Conservation (phyloP, 2,329 filamentous ascomycete species). For the Cryphonectria carpinicola region DNA sequence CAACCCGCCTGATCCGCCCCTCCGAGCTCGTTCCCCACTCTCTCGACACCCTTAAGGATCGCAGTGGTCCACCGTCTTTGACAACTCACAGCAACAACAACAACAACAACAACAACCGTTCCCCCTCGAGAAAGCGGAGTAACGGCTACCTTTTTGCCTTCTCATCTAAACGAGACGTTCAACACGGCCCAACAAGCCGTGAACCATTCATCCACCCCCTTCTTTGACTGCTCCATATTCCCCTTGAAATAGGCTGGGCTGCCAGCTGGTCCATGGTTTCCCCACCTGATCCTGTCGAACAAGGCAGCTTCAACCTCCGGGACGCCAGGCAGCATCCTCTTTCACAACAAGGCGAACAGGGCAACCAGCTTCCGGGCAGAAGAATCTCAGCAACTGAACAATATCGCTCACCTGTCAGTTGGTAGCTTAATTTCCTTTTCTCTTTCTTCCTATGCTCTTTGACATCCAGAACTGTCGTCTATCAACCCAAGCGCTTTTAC, state of each 20-base stretch:
- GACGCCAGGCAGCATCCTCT: constrained; percentile 14
- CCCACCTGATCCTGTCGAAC: constrained; percentile 13
- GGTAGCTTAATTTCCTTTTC: neutral
- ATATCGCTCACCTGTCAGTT: constrained; percentile 11
- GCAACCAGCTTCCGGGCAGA: neutral
- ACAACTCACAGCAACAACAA: constrained; percentile 1
- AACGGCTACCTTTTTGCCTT: neutral
- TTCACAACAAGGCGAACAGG: constrained; percentile 17
- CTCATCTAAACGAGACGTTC: neutral
- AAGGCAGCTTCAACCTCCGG: constrained; percentile 12
- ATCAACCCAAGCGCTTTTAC: neutral
- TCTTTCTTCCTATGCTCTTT: neutral
- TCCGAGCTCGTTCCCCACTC: neutral
- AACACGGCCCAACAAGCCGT: constrained; percentile 3
- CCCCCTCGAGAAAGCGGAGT: neutral
- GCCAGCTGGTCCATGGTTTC: constrained; percentile 19
- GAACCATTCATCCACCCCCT: neutral
- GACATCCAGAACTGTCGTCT: neutral
- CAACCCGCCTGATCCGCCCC: constrained; percentile 2
- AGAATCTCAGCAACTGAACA: neutral
- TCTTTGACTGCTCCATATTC: neutral
- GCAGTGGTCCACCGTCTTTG: constrained; percentile 2
- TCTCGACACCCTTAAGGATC: neutral
- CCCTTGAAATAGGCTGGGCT: constrained; percentile 1
- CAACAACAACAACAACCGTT: neutral